Evolutionary conservation across 2,329 filamentous ascomycete genomes (phyloP).

Genomic region (Aspergillus costaricaensis): DNA sequence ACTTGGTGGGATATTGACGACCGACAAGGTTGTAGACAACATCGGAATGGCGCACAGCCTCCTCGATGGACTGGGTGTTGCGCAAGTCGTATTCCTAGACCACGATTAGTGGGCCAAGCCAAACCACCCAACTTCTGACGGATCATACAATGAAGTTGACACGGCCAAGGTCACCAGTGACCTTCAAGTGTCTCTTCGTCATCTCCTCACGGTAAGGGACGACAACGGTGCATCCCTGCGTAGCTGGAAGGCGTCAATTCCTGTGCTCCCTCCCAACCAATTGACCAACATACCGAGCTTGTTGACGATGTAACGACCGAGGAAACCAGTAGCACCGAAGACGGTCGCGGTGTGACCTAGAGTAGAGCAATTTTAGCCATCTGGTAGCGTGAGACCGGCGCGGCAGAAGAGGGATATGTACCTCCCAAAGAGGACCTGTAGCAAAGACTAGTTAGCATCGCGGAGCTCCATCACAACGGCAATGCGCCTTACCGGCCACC

Average conservation of each 20-base stretch:
- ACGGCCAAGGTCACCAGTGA: slow-evolving; percentile 89
- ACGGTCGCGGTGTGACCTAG: slow-evolving; percentile 93
- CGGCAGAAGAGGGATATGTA: slow-evolving; percentile 45
- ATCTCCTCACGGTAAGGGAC: slow-evolving; percentile 96
- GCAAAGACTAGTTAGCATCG: slow-evolving; percentile 27
- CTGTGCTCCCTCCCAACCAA: slow-evolving; percentile 28
- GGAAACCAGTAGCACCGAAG: slow-evolving; percentile 93
- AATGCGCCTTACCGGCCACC: slow-evolving; percentile 74
- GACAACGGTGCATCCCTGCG: slow-evolving; percentile 90
- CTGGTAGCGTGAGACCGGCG: slow-evolving; percentile 27
- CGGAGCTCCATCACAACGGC: slow-evolving; percentile 1
- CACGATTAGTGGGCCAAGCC: slow-evolving; percentile 18
- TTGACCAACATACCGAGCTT: slow-evolving; percentile 66
- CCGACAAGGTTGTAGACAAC: slow-evolving; percentile 96
- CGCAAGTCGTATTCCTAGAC: slow-evolving; percentile 85
- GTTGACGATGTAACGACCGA: slow-evolving; percentile 97
- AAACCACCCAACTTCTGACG: neutral
- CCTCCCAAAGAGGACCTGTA: slow-evolving; percentile 80
- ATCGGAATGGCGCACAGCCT: slow-evolving; percentile 94
- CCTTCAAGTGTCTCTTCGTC: slow-evolving; percentile 94
- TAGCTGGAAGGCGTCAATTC: slow-evolving; percentile 59
- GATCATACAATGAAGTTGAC: slow-evolving; percentile 74
- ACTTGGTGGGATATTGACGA: slow-evolving; percentile 95
- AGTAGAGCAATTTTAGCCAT: slow-evolving; percentile 25
- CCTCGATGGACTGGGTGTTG: slow-evolving; percentile 94